Evolutionary conservation across 208 protist species (phyloP).

Genomic region (Leishmania gerbilli): DNA sequence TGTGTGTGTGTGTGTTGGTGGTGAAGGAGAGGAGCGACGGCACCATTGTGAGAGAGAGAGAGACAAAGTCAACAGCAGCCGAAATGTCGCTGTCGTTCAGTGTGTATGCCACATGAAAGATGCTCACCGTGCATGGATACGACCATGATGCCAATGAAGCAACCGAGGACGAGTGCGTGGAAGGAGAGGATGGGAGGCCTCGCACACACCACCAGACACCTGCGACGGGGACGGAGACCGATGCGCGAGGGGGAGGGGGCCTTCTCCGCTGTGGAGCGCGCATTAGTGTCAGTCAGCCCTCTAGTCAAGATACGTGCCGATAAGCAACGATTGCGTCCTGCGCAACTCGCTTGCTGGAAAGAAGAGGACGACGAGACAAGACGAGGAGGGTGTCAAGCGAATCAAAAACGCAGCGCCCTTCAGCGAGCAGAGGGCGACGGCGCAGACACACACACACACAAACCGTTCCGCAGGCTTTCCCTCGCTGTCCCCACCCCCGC

Average conservation of each 20-base stretch:
- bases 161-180: not conserved
- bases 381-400: not conserved
- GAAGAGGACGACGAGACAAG: not conserved
- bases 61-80: not conserved
- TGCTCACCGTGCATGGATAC: not conserved
- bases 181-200: not conserved
- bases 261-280: not conserved
- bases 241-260: not conserved
- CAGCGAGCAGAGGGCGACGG: not conserved
- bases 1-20: too few species aligned
- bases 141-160: not conserved
- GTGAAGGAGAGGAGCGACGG: not conserved
- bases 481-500: not conserved
- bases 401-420: not conserved
- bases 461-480: not conserved
- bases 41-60: not conserved
- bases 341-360: not conserved
- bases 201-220: not conserved
- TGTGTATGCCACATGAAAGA: not conserved
- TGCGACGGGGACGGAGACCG: not conserved
- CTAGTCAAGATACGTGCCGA: not conserved
- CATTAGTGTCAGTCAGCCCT: not conserved
- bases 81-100: not conserved
- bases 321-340: not conserved
- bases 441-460: not conserved